A percentile compares a stretch with the other conserved stretches of the same genome.
phyloP scores from a whole-genome alignment of 768 basidiomycete genomes.

The Pisolithus microcarpus region DNA sequence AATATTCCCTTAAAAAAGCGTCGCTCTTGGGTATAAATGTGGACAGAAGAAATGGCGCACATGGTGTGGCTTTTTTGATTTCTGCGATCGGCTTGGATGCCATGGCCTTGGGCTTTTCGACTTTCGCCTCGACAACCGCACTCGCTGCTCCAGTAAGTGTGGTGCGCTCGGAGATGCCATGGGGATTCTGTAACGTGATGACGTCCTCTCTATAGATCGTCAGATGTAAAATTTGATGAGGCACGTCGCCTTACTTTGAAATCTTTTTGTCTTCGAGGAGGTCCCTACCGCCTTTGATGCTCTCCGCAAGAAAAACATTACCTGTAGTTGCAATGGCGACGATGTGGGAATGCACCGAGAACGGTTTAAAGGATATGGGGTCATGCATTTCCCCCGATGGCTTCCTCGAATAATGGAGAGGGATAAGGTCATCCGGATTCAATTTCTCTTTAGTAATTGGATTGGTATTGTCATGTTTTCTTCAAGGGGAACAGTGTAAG shows the following conservation, averaged over 20 bases:
- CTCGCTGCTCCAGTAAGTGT: conserved; percentile 25
- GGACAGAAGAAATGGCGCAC: conserved; percentile 33
- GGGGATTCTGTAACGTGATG: conserved; percentile 90
- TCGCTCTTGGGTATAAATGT: not conserved
- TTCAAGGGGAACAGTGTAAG: conserved; percentile 24
- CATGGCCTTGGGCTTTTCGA: conserved; percentile 22
- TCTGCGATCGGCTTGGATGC: conserved; percentile 31
- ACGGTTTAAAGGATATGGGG: conserved; percentile 96
- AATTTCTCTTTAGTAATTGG: conserved; percentile 71
- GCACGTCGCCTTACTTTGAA: conserved; percentile 53
- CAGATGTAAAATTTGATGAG: not conserved
- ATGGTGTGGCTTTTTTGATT: conserved; percentile 56
- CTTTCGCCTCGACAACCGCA: conserved; percentile 26
- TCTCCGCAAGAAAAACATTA: conserved; percentile 90
- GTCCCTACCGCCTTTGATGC: conserved; percentile 79
- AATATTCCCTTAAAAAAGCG: conserved; percentile 57
- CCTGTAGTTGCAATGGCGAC: conserved; percentile 85
- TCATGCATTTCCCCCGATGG: conserved; percentile 85
- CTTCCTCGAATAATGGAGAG: conserved; percentile 78
- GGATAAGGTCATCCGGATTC: conserved; percentile 65
- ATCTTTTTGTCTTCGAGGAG: conserved; percentile 80
- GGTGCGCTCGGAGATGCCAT: conserved; percentile 61
- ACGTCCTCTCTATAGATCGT: conserved; percentile 61
- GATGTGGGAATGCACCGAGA: conserved; percentile 94
- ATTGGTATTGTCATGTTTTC: conserved; percentile 75